Evolutionary conservation across 192 early-diverging fungal genomes (phyloP), one percentile per base, ranked within the genome.

Genomic region (Podila verticillata): DNA sequence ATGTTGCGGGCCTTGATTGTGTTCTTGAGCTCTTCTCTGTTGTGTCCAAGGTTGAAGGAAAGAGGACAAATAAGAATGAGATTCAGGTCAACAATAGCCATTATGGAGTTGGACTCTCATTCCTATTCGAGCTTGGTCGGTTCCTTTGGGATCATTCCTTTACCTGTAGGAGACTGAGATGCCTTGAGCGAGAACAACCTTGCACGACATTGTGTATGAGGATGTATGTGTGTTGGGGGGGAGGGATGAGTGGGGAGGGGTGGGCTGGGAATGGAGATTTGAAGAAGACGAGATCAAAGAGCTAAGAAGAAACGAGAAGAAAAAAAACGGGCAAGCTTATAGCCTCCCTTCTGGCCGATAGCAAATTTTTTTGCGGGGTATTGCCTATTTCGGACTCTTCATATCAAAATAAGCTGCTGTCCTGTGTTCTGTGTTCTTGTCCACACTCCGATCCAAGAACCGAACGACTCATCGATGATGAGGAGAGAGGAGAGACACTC

Each of bases 151-250:
- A 49, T 6, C 15, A 19, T 47, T 31, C 26, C 20, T 54, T 73
- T 89, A 92, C 92, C 90, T 88, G 82, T 89, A 92, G 7, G 88
- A 86, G 34, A 82, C 84, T 47, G 91, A 87, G 28, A 93, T 90
- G 47, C 87, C 84, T 63, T 86, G 86, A 30, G 91, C 90, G 68
- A 89, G 86, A 65, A 93, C 84, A 61, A 82, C 84, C 82, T 88
- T 88, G 68, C 87, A 88, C 59, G 87, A 84, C 77, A 80, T 80
- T 19, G 9, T 61, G 31, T 58, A 34, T 26, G 32, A 39, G 28
- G 34, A 44, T 30, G 61, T 13, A n/a, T 44, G 28, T 20, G 49
- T 30, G 31, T 57, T 2, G 19, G 47, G 44, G 48, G 32, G 31
- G 61, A 20, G 60, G 57, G 39, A 13, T 48, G 54, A 48, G 59